These are phyloP conservation scores for Candida sanyaensis DNA, from an alignment of 1,139 yeast species.

Conservation along the genomic window DNA sequence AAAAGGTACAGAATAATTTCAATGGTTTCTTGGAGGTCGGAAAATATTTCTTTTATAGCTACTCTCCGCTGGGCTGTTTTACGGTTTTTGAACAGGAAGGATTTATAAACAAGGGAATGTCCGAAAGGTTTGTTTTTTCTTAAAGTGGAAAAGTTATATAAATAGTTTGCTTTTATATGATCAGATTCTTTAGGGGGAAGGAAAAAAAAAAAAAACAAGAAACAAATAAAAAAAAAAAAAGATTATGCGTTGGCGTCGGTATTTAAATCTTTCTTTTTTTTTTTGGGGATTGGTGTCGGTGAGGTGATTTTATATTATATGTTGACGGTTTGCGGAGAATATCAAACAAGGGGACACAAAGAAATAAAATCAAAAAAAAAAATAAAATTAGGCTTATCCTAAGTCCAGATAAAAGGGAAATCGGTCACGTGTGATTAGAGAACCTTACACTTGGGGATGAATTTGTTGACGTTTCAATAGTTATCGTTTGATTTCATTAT, in stretches of 20 bases:
- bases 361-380: neutral
- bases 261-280: neutral
- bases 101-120: too few relatives aligned
- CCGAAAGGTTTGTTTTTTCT: neutral
- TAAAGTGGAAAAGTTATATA: neutral
- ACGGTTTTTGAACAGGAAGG: too few relatives aligned
- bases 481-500: too few relatives aligned
- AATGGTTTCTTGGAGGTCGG: neutral
- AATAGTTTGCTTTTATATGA: neutral
- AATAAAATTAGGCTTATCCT: neutral
- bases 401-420: neutral
- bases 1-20: neutral
- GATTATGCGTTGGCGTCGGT: neutral
- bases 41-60: too few relatives aligned
- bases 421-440: neutral
- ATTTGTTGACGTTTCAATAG: too few relatives aligned
- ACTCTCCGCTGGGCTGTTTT: too few relatives aligned
- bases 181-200: neutral
- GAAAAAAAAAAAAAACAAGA: neutral
- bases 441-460: too few relatives aligned
- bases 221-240: neutral
- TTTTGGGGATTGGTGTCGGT: neutral
- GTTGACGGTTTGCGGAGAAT: neutral
- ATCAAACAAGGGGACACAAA: constrained; percentile 1
- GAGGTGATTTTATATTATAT: neutral